Evolutionary conservation across 257 asterid species (phyloP).

Genomic region (Nicotiana tabacum): DNA sequence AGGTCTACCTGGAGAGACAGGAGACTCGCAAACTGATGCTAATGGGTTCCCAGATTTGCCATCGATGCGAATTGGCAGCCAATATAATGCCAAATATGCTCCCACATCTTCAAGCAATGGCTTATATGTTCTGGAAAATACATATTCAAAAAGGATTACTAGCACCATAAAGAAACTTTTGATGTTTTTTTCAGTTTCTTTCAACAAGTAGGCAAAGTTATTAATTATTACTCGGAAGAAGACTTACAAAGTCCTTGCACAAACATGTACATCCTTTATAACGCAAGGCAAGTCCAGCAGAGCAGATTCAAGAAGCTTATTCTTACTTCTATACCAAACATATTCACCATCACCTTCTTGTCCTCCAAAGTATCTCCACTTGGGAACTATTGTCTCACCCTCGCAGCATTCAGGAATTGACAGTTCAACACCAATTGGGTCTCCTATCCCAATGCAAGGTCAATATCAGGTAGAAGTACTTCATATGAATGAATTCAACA

Average conservation of each 20-base stretch:
- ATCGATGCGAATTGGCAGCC: constrained; percentile 80
- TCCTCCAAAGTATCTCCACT: constrained; percentile 76
- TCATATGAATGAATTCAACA: constrained; percentile 3
- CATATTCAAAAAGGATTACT: background rate
- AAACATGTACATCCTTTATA: constrained; percentile 40
- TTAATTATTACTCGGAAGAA: constrained; percentile 2
- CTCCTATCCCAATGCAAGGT: constrained; percentile 46
- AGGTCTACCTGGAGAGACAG: constrained; percentile 75
- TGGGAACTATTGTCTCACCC: constrained; percentile 74
- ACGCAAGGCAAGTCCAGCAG: constrained; percentile 46
- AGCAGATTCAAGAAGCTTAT: constrained; percentile 56
- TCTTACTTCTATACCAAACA: constrained; percentile 71
- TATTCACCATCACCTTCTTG: constrained; percentile 79
- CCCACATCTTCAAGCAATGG: constrained; percentile 85
- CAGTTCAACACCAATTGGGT: constrained; percentile 71
- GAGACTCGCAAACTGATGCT: constrained; percentile 62
- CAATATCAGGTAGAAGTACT: constrained; percentile 44
- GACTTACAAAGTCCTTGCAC: constrained; percentile 62
- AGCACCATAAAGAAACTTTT: background rate
- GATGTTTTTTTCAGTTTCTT: background rate
- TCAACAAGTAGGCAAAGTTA: background rate
- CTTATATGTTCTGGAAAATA: constrained; percentile 57
- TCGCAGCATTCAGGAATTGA: constrained; percentile 74
- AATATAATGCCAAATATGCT: constrained; percentile 65
- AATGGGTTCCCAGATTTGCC: constrained; percentile 67